These are phyloP conservation scores for Imleria badia DNA, from an alignment of 768 basidiomycete species.

Conservation along the genomic window DNA sequence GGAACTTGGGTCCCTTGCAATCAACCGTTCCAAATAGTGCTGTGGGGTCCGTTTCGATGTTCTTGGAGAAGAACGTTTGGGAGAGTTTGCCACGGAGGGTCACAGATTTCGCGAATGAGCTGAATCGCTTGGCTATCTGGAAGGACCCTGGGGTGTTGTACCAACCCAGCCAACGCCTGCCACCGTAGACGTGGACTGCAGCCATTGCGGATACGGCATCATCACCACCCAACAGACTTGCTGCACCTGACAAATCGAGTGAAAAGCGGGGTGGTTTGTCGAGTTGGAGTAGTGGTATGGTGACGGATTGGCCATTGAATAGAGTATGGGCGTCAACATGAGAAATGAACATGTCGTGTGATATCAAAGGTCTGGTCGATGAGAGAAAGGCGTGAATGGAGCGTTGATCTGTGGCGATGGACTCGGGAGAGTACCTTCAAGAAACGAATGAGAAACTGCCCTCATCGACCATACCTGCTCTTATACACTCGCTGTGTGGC, in stretches of 20 bases:
- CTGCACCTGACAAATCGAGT: neutral
- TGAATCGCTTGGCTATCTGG: neutral
- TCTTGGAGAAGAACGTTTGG: constrained; percentile 10
- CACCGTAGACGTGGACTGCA: neutral
- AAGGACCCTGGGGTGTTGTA: neutral
- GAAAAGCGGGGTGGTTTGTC: neutral
- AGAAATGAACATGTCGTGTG: too few species aligned
- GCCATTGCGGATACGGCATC: neutral
- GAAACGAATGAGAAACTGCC: too few species aligned
- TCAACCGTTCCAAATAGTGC: constrained; percentile 13
- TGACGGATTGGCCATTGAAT: too few species aligned
- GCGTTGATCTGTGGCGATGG: too few species aligned
- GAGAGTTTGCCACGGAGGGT: neutral
- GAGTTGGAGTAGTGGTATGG: too few species aligned
- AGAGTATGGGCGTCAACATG: too few species aligned
- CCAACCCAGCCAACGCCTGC: neutral
- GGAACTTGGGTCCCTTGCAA: constrained; percentile 57
- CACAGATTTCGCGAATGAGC: neutral
- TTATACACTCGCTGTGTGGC: too few species aligned
- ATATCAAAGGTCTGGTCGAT: too few species aligned
- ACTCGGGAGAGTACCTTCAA: too few species aligned
- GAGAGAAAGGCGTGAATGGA: too few species aligned
- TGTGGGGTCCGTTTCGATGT: constrained; percentile 5
- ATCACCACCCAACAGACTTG: neutral
- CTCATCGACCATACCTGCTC: too few species aligned